Evolutionary conservation across 352 stramenopile species (phyloP), one percentile per base, ranked within the genome.

Genomic region (Blastocystis sp.): DNA sequence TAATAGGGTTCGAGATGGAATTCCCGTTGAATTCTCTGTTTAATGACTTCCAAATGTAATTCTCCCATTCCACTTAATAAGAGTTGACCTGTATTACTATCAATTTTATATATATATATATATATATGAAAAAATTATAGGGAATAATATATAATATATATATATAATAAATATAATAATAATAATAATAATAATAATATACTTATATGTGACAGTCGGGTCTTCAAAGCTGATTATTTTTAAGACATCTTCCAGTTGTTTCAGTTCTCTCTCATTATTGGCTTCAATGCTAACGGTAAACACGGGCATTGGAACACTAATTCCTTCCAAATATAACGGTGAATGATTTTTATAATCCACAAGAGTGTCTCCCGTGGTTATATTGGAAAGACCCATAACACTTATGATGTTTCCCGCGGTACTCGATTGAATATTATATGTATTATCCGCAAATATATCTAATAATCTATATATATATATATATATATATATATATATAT

Each of bases 31-130:
- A 98, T 92, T 39, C 90, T 82, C 75, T 98, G 88, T 55, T 96
- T 82, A 73, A 96, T 95, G 36, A 98, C 91, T 71, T 98, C 87
- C 58, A 96, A 70, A 43, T 78, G 72, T 23, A 98, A 76, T 72
- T 98, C 90, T 56, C 89, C 89, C 91, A 98, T 98, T 30, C 91
- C 91, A 57, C 75, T 90, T 44, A 96, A 83, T 65, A 98, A 91
- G 27, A 88, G 95, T 74, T 98, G 84, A 68, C 94, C 94, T 49
- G 79, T 94, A 69, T 95, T 84, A 54, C 80, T 69, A 68, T 98
- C 88, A 32, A 93, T 81, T 65, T 79, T 77, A 3, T 44, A 11
- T 28, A 43, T n/a, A n/a, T n/a, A n/a, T n/a, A n/a, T n/a, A n/a
- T n/a, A n/a, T n/a, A n/a, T n/a, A n/a, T n/a, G n/a, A n/a, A n/a